Evolutionary conservation across 2,329 filamentous ascomycete genomes (phyloP), one percentile per base, ranked within the genome.

Genomic region (Fusarium xyrophilum): DNA sequence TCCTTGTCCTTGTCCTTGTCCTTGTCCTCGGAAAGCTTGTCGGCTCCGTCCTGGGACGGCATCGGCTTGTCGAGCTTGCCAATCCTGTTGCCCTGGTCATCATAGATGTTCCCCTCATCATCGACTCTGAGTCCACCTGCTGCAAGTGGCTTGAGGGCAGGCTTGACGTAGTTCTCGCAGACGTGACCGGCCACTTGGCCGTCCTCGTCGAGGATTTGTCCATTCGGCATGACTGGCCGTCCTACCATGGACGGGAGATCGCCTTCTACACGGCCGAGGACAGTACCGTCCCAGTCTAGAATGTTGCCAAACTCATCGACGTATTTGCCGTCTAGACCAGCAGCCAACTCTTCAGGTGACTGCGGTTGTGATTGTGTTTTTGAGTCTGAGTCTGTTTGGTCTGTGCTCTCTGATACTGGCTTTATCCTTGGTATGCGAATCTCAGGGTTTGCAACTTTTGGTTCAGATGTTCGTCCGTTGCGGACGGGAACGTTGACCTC

Each of bases 151-250:
- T 83, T 79, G 39, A 86, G 79, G 69, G 85, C 82, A 8, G 86
- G 84, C 50, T 82, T 81, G 54, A 57, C 65, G 25, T 88, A 77
- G 5, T 80, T 78, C 65, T 89, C 88, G 25, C 85, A 86, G 72
- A 93, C 93, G 77, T 89, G 89, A 81, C 95, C 92, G 61, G 89
- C 85, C 28, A 95, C 88, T 63, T 95, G 91, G 28, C 92, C 92
- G 66, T 95, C 91, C 62, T 89, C 87, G 66, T 95, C 92, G 12
- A 95, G 90, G 6, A 87, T 76, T 65, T 85, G 80, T 19, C 85
- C 85, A 23, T 78, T 77, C 6, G 78, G 74, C 12, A 80, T 76
- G 3, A 87, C 82, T 43, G 78, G 79, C 40, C 81, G 77, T 33
- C 85, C 85, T 9, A 86, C 79, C 82, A 87, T 86, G 47, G 83